These are phyloP conservation scores for Plasmodium knowlesi DNA, from an alignment of 169 alveolate species.

Conservation along the genomic window DNA sequence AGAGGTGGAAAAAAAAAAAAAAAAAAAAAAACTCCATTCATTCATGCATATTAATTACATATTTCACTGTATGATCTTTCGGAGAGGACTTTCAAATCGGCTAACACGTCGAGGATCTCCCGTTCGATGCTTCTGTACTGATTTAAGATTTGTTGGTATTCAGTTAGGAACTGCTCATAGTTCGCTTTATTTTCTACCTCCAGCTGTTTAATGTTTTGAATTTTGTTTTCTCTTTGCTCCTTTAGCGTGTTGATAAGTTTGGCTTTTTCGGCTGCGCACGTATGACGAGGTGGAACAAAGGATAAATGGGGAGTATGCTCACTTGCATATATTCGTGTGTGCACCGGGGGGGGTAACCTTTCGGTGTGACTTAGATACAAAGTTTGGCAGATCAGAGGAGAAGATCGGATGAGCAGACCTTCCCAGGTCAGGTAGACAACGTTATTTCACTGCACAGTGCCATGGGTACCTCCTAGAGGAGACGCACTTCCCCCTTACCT, in stretches of 20 bases:
- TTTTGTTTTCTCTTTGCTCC: slow-evolving; percentile 61
- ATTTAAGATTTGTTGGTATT: slow-evolving; percentile 57
- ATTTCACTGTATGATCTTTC: slow-evolving; percentile 65
- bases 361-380: neutral
- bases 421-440: neutral
- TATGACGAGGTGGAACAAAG: neutral
- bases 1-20: neutral
- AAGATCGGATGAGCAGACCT: neutral
- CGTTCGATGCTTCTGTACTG: slow-evolving; percentile 42
- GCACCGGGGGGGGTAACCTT: neutral
- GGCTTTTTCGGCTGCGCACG: slow-evolving; percentile 17
- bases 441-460: neutral
- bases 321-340: neutral
- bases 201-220: slow-evolving; percentile 42
- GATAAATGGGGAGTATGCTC: neutral
- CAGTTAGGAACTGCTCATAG: slow-evolving; percentile 32
- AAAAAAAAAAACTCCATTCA: neutral
- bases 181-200: slow-evolving; percentile 55
- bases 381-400: neutral
- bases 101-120: slow-evolving; percentile 47
- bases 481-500: slow-evolving; percentile 5
- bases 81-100: slow-evolving; percentile 45
- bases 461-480: neutral
- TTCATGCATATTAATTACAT: slow-evolving; percentile 25
- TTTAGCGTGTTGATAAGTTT: slow-evolving; percentile 31